These are phyloP conservation scores for Zanthoxylum bungeanum DNA, from an alignment of 345 rosid species.

Conservation along the genomic window DNA sequence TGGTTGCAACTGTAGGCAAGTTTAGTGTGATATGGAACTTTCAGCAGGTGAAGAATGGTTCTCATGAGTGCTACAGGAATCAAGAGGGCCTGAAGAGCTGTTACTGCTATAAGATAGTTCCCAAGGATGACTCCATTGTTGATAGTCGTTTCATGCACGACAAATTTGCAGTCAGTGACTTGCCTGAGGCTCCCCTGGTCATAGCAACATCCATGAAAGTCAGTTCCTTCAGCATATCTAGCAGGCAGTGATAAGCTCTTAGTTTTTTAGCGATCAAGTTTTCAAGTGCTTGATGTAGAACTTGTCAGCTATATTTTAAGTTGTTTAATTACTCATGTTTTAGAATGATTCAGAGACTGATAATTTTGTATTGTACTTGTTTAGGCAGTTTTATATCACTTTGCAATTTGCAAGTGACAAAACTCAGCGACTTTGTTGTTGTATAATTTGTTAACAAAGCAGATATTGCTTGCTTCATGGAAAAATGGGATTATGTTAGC, in stretches of 20 bases:
- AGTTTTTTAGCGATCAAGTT: conserved; percentile 5
- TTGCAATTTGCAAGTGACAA: conserved; percentile 13
- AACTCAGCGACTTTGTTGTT: conserved; percentile 2
- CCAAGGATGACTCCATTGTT: conserved; percentile 82
- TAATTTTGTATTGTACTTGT: conserved; percentile 12
- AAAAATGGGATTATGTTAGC: background rate
- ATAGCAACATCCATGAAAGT: conserved; percentile 95
- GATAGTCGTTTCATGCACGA: conserved; percentile 99
- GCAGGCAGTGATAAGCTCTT: conserved; percentile 47
- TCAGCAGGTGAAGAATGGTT: conserved; percentile 72
- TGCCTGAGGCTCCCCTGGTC: conserved; percentile 97
- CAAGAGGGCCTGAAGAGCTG: conserved; percentile 84
- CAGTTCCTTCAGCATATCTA: conserved; percentile 96
- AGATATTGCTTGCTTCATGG: background rate
- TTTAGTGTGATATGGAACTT: conserved; percentile 94
- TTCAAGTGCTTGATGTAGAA: conserved; percentile 7
- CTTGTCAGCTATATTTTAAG: conserved; percentile 9
- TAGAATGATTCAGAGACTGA: conserved; percentile 4
- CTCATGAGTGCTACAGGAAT: conserved; percentile 73
- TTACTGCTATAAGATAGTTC: conserved; percentile 90
- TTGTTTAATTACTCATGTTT: conserved; percentile 1
- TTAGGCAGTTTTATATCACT: background rate
- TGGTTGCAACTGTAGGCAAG: conserved; percentile 96
- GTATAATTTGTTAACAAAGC: conserved; percentile 3
- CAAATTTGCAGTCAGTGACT: conserved; percentile 81